phyloP scores from a whole-genome alignment of 352 stramenopile species.

The Thalassiosira ordinaria region DNA sequence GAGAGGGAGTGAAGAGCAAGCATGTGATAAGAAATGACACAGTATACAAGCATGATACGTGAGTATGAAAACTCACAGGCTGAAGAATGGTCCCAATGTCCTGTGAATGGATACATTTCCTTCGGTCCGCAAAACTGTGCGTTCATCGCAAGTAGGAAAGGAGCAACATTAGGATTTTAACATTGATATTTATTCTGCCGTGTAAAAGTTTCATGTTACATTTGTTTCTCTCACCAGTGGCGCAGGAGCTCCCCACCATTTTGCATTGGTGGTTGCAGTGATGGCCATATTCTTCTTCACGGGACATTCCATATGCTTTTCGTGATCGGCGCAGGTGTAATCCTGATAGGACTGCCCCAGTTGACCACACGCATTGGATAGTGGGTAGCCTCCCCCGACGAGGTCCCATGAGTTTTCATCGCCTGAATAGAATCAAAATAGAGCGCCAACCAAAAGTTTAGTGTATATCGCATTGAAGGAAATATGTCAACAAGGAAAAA shows the following conservation, averaged over 20 bases:
- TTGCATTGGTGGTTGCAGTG: constrained; percentile 63
- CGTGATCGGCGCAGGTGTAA: constrained; percentile 59
- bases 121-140: constrained; percentile 63
- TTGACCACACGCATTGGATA: constrained; percentile 68
- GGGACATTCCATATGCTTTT: constrained; percentile 65
- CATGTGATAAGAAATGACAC: no score
- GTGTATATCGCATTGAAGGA: no score
- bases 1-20: no score
- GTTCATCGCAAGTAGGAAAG: no score
- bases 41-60: no score
- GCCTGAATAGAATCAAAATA: no score
- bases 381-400: constrained; percentile 43
- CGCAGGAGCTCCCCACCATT: constrained; percentile 56
- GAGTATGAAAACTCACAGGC: not conserved
- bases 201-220: no score
- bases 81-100: constrained; percentile 51
- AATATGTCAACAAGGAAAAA: not conserved
- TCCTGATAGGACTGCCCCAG: constrained; percentile 65
- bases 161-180: no score
- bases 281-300: constrained; percentile 63
- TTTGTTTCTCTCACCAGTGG: no score
- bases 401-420: constrained; percentile 65
- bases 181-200: no score
- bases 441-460: no score
- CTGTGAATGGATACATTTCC: constrained; percentile 46